A percentile compares a stretch with the other conserved stretches of the same genome.
phyloP scores from a whole-genome alignment of 805 yeast species.

The Saccharomycopsis sp. region DNA sequence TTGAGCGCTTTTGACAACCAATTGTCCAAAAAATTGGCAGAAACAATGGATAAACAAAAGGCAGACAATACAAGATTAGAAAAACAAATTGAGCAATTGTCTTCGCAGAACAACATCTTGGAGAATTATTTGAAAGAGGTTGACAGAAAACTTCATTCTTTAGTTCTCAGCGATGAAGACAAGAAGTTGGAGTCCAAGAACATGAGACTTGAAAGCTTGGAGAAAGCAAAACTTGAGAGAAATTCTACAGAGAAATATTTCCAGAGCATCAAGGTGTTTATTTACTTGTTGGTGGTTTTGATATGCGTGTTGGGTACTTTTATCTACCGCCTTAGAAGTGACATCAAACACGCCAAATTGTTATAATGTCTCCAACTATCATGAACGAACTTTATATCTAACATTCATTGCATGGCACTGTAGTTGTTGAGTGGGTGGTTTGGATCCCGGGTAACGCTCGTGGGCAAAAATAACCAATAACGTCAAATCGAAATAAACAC shows the following conservation, averaged over 20 bases:
- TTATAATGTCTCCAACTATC: slow-evolving; percentile 32
- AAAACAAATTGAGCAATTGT: slow-evolving; percentile 23
- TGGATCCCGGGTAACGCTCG: no score
- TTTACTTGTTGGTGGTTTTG: slow-evolving; percentile 24
- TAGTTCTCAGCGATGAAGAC: slow-evolving; percentile 21
- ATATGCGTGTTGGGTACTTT: slow-evolving; percentile 34
- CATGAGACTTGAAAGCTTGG: slow-evolving; percentile 21
- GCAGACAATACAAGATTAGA: slow-evolving; percentile 23
- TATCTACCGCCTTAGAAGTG: slow-evolving; percentile 48
- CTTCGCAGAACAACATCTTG: slow-evolving; percentile 16
- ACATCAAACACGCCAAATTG: slow-evolving; percentile 53
- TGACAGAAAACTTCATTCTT: slow-evolving; percentile 16
- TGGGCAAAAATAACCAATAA: no score
- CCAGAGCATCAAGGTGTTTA: slow-evolving; percentile 24
- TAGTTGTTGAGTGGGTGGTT: no score
- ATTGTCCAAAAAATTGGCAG: slow-evolving; percentile 21
- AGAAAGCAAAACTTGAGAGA: slow-evolving; percentile 22
- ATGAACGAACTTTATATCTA: no score
- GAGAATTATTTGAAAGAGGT: slow-evolving; percentile 21
- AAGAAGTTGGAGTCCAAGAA: slow-evolving; percentile 20
- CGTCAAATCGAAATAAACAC: no score
- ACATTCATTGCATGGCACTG: no score
- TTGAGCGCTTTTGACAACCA: slow-evolving; percentile 21
- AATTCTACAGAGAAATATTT: slow-evolving; percentile 24
- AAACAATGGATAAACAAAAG: slow-evolving; percentile 23